phyloP scores from a whole-genome alignment of 352 stramenopile genomes.

The Phytopythium kandeliae region DNA sequence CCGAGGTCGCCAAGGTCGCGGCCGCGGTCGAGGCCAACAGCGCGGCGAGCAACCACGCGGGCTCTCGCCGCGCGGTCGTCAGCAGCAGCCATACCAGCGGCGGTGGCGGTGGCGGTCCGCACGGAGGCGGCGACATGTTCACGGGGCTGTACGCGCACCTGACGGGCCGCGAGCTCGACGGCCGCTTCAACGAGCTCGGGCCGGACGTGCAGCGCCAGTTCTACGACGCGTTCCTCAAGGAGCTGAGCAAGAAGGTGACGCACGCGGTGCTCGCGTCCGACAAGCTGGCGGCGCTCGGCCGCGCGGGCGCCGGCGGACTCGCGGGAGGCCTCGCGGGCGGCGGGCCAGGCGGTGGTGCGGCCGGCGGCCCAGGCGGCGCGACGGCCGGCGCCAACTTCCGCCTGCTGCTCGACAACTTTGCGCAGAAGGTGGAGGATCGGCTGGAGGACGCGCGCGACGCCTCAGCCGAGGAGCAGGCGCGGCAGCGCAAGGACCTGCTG shows the following conservation, averaged over 20 bases:
- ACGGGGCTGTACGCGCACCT: slow-evolving; percentile 56
- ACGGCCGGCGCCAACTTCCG: slow-evolving; percentile 63
- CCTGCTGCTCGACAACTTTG: slow-evolving; percentile 67
- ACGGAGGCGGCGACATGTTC: slow-evolving; percentile 32
- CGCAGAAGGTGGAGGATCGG: slow-evolving; percentile 62
- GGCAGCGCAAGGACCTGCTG: slow-evolving; percentile 56
- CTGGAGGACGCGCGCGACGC: slow-evolving; percentile 57
- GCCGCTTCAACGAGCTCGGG: slow-evolving; percentile 28
- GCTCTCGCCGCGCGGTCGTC: not conserved
- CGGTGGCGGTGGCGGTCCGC: too few relatives aligned
- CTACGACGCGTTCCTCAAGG: slow-evolving; percentile 68
- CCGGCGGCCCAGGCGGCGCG: slow-evolving; percentile 19
- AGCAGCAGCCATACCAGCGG: slow-evolving; percentile 6
- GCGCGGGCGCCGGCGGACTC: slow-evolving; percentile 2
- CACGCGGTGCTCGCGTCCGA: slow-evolving; percentile 42
- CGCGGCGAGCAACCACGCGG: slow-evolving; percentile 1
- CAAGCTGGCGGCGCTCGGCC: slow-evolving; percentile 16
- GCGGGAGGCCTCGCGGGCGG: not conserved
- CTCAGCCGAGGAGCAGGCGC: slow-evolving; percentile 53
- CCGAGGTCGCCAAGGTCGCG: slow-evolving; percentile 45
- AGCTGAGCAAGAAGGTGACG: slow-evolving; percentile 78
- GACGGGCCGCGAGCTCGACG: slow-evolving; percentile 44
- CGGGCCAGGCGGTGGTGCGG: slow-evolving; percentile 4
- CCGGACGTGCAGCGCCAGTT: slow-evolving; percentile 48
- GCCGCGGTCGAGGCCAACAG: slow-evolving; percentile 8